Evolutionary conservation across 163 green algal species (phyloP), one percentile per base, ranked within the genome.

Genomic region (Scenedesmus sp.): DNA sequence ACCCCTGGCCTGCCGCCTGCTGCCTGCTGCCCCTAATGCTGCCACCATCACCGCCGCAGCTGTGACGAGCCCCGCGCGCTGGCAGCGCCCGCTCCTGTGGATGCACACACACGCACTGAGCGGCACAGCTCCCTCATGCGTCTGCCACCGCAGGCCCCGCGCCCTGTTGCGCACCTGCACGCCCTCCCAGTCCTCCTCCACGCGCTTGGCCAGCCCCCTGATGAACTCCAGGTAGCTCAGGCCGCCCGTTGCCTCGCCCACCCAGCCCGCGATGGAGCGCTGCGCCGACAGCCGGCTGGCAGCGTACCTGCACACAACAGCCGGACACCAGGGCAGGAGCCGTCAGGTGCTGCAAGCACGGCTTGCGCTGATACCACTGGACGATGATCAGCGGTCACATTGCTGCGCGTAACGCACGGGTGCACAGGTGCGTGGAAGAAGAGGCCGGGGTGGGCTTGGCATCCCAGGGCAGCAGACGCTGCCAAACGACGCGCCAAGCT

Each of bases 181-280:
- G 16, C 90, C 91, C 53, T 98, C 96, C 96, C 97, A 99, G 90
- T 99, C 98, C 26, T 43, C 87, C 59, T 99, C 98, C 68, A 99
- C 93, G 40, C 96, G 91, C 92, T 97, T 96, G 59, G 94, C 96
- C 83, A 99, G 95, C 7, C 92, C 85, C 40, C 97, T 94, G 49
- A 99, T 96, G 94, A 95, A 98, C 53, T 98, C 94, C 51, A 99
- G 94, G 94, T 99, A 99, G 83, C 82, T 93, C 37, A 99, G 90
- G n/a, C 98, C 98, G 37, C 97, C 97, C 94, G 99, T 99, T 81
- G 94, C 91, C 95, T 99, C 98, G 43, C 72, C 87, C 42, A 97
- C 94, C 94, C 94, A 99, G n/a, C 97, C 98, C 0, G 98, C 97
- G 44, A 96, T 89, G 82, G 92, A 97, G 70, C 95, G 93, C 96